Evolutionary conservation across 345 rosid species (phyloP), one percentile per base, ranked within the genome.

Genomic region (Turnera subulata): DNA sequence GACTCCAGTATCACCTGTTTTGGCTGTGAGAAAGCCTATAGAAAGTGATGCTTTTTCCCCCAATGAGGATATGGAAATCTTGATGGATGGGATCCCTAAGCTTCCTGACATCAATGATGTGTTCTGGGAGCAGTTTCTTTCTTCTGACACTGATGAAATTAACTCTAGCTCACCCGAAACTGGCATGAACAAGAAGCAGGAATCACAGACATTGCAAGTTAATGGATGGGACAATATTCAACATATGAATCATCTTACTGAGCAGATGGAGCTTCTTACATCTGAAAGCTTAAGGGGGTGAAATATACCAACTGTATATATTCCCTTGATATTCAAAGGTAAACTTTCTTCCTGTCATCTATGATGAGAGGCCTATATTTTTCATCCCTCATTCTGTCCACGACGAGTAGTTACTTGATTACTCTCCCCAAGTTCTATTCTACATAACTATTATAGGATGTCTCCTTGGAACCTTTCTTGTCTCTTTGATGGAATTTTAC

Each of bases 41-140:
- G 62, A 53, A 61, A 48, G 45, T 48, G 72, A 55, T 21, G 56
- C 56, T 4, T 15, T 18, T 42, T 60, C 61, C 49, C 46, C 55
- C 3, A 33, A 55, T 25, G 44, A 59, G n/a, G 51, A 43, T n/a
- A 4, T 15, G 33, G 67, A 62, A 1, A 38, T 62, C 6, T 29
- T 52, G 14, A 45, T 17, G 33, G 40, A 81, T 32, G 83, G 55
- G 45, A 63, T 50, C 25, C 72, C 80, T 55, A 76, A 69, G 73
- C 91, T 89, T 55, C 92, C 88, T 0, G 76, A 79, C 55, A 68
- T 55, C 73, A 81, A 61, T 51, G 69, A 69, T 69, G 61, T 53
- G 10, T 69, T 69, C 46, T 69, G 74, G 74, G 74, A 69, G 42
- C 74, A 69, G 40, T 63, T 69, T 47, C 69, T 69, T 48, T 46